These are phyloP conservation scores for Ustilago tritici DNA, from an alignment of 1,284 basidiomycete species.

Conservation along the genomic window DNA sequence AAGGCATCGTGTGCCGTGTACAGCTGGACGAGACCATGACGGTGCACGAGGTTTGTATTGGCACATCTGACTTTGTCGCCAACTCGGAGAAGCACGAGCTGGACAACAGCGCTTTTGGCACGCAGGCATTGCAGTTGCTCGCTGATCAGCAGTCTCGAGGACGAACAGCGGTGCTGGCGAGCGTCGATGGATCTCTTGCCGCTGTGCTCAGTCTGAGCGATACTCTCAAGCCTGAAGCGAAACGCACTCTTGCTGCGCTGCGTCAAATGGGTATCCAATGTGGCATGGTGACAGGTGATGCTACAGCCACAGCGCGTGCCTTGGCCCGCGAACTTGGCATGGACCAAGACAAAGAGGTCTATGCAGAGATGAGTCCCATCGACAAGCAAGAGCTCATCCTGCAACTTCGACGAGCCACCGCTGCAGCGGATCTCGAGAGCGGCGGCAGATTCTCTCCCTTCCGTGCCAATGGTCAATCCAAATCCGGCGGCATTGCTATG, in stretches of 20 bases:
- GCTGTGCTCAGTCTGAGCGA: conserved; percentile 62
- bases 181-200: conserved; percentile 56
- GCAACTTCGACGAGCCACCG: conserved; percentile 70
- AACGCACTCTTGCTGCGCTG: conserved; percentile 52
- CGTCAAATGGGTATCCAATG: conserved; percentile 62
- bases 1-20: conserved; percentile 77
- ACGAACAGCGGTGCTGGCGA: conserved; percentile 62
- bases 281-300: conserved; percentile 67
- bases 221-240: conserved; percentile 64
- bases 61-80: conserved; percentile 53
- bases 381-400: conserved; percentile 65
- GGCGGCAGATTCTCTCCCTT: conserved; percentile 27
- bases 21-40: conserved; percentile 50
- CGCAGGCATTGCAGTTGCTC: conserved; percentile 26
- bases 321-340: conserved; percentile 61
- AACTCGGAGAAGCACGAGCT: conserved; percentile 17
- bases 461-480: conserved; percentile 29
- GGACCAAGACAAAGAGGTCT: conserved; percentile 53
- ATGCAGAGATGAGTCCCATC: conserved; percentile 65
- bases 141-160: conserved; percentile 52
- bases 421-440: conserved; percentile 30
- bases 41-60: conserved; percentile 54
- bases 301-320: conserved; percentile 57
- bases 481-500: conserved; percentile 72
- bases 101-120: conserved; percentile 21